Percentiles rank a stretch among this genome's conserved stretches.
Conservation (phyloP, 306 rosid species). For the Betula pendula region DNA sequence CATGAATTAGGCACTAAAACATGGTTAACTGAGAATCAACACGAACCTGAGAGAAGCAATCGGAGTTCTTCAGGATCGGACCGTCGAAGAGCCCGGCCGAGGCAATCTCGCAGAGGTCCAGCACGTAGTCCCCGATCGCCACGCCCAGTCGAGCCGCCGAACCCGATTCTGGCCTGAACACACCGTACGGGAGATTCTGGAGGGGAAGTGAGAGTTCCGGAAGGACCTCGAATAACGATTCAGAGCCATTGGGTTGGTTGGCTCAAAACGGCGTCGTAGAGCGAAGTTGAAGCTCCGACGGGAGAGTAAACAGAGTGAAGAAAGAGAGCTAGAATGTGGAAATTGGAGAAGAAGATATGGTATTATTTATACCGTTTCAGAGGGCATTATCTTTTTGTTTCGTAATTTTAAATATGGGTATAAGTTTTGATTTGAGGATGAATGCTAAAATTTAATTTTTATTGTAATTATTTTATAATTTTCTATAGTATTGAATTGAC, state of each 20-base stretch:
- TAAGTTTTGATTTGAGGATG: too few relatives aligned
- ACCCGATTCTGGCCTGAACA: slow-evolving; percentile 59
- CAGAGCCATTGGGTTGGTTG: slow-evolving; percentile 38
- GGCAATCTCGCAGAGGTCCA: slow-evolving; percentile 76
- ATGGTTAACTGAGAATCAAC: background rate
- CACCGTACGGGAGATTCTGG: slow-evolving; percentile 85
- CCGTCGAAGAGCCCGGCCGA: slow-evolving; percentile 77
- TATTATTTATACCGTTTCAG: background rate
- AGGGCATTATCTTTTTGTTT: background rate
- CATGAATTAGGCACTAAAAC: too few relatives aligned
- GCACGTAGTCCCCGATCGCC: slow-evolving; percentile 81
- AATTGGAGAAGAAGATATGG: background rate
- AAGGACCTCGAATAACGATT: slow-evolving; percentile 64
- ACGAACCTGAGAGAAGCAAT: slow-evolving; percentile 70
- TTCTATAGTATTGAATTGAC: too few relatives aligned
- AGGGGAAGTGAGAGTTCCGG: slow-evolving; percentile 89
- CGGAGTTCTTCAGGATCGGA: slow-evolving; percentile 75
- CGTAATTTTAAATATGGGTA: too few relatives aligned
- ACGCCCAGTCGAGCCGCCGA: slow-evolving; percentile 73
- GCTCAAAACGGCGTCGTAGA: background rate
- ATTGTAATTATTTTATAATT: too few relatives aligned
- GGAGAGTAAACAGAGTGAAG: background rate
- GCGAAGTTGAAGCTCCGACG: background rate
- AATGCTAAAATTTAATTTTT: too few relatives aligned
- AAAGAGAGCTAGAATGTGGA: too few relatives aligned